Percentiles rank a stretch among this genome's conserved stretches.
phyloP scores from a whole-genome alignment of 345 rosid genomes.

The Streptanthus diversifolius region DNA sequence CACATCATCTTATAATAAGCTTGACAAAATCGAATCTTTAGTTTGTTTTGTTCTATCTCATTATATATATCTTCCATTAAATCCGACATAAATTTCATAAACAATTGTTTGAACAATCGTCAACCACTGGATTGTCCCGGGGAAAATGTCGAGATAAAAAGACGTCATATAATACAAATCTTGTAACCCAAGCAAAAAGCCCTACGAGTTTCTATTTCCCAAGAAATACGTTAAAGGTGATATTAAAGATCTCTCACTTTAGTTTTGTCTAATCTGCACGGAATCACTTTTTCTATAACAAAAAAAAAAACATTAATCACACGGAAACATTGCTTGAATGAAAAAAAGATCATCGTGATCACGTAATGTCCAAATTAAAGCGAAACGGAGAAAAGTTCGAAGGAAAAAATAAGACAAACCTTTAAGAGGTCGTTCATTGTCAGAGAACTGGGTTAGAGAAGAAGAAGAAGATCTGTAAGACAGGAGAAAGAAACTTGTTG shows the following conservation, averaged over 20 bases:
- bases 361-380: not conserved
- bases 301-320: not conserved
- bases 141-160: not conserved
- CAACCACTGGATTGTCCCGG: not conserved
- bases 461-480: slow-evolving; percentile 13
- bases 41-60: not conserved
- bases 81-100: not conserved
- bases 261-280: not conserved
- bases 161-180: not conserved
- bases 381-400: not conserved
- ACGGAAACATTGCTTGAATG: not conserved
- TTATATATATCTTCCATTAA: not conserved
- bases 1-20: not conserved
- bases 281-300: not conserved
- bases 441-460: slow-evolving; percentile 25
- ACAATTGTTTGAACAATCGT: not conserved
- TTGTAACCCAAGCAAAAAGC: slow-evolving; percentile 23
- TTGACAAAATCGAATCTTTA: too few relatives aligned
- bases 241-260: not conserved
- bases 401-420: slow-evolving; percentile 35
- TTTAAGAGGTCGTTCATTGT: slow-evolving; percentile 81
- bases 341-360: not conserved
- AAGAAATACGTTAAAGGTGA: not conserved
- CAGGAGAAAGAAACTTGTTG: slow-evolving; percentile 30
- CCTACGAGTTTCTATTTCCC: not conserved